phyloP scores from a whole-genome alignment of 2,329 filamentous ascomycete species.

The Calonectria honghensis region DNA sequence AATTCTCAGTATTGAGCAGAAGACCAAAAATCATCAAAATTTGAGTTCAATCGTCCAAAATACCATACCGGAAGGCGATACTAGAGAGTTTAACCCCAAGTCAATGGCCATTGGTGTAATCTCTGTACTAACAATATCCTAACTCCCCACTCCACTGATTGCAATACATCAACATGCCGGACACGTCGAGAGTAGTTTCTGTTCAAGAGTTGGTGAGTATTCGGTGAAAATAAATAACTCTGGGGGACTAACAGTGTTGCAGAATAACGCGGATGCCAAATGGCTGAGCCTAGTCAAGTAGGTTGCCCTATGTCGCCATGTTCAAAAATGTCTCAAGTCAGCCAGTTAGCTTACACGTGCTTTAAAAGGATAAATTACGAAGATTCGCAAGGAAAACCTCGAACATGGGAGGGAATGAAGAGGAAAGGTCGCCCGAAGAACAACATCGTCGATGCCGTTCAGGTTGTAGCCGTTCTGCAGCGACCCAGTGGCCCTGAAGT shows the following conservation, averaged over 20 bases:
- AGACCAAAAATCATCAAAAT: background rate
- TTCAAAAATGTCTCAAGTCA: constrained; percentile 12
- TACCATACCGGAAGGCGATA: background rate
- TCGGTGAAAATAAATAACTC: background rate
- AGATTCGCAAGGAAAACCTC: constrained; percentile 74
- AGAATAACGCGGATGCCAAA: constrained; percentile 33
- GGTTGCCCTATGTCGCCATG: background rate
- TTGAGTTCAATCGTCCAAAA: background rate
- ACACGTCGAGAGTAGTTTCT: constrained; percentile 31
- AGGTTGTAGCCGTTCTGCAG: constrained; percentile 81
- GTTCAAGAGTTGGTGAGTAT: constrained; percentile 30
- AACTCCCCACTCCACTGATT: background rate
- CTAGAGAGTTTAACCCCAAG: background rate
- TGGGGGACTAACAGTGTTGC: background rate
- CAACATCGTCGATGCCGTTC: constrained; percentile 81
- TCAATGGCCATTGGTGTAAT: background rate
- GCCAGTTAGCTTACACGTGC: background rate
- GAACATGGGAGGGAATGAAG: constrained; percentile 85
- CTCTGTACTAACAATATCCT: background rate
- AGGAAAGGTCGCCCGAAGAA: constrained; percentile 78
- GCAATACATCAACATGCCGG: constrained; percentile 13
- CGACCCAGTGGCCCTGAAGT: constrained; percentile 72
- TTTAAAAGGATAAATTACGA: constrained; percentile 75
- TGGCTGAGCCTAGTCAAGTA: constrained; percentile 40
- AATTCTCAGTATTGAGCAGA: background rate